These are phyloP conservation scores for Amanita subjunquillea DNA, from an alignment of 768 basidiomycete genomes.

Conservation along the genomic window DNA sequence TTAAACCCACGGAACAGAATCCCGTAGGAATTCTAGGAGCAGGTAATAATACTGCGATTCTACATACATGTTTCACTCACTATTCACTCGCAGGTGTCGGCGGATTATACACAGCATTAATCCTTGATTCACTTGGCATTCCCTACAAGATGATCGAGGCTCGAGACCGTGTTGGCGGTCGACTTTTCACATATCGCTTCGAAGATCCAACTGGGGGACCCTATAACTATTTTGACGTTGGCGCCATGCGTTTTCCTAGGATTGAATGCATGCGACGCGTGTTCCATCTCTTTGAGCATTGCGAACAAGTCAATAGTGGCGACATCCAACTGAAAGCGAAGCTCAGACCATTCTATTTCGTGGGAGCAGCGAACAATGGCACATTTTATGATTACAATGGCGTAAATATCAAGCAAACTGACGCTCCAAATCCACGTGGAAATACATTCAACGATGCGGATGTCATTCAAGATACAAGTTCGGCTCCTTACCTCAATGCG, in stretches of 20 bases:
- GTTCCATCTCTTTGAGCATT: conserved; percentile 15
- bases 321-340: conserved; percentile 2
- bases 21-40: background rate
- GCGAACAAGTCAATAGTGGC: background rate
- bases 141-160: conserved; percentile 19
- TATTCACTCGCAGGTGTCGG: conserved; percentile 12
- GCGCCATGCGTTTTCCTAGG: conserved; percentile 27
- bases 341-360: background rate
- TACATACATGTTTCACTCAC: background rate
- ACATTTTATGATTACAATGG: background rate
- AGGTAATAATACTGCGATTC: background rate
- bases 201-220: background rate
- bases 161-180: conserved; percentile 15
- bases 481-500: background rate
- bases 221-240: conserved; percentile 13
- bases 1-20: background rate
- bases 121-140: conserved; percentile 17
- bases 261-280: conserved; percentile 17
- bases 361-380: background rate
- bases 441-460: background rate
- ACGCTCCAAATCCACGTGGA: too few species aligned
- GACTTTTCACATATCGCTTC: conserved; percentile 20
- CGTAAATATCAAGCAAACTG: background rate
- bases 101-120: conserved; percentile 21
- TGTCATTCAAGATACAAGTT: background rate